Percentiles rank a stretch among this genome's conserved stretches.
Evolutionary conservation across 345 rosid species (phyloP).

Genomic region (Boechera divaricarpa): DNA sequence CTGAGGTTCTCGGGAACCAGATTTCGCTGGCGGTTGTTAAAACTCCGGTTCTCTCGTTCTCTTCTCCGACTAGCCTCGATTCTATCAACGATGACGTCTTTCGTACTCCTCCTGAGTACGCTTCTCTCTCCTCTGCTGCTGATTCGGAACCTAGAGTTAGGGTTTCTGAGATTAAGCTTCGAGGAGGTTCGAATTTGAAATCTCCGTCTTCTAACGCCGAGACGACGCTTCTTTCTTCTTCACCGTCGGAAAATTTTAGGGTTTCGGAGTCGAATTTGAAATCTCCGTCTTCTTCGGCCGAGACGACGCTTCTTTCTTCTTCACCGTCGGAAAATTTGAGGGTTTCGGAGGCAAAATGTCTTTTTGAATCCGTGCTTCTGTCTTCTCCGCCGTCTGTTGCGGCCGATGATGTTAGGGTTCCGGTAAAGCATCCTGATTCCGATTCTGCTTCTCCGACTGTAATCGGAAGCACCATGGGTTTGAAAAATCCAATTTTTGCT

Average conservation of each 20-base stretch:
- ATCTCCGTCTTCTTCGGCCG: conserved; percentile 11
- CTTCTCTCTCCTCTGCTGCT: conserved; percentile 34
- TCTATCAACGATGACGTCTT: conserved; percentile 37
- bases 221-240: background rate
- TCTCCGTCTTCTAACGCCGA: background rate
- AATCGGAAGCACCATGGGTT: background rate
- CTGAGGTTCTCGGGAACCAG: conserved; percentile 28
- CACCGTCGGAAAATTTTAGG: conserved; percentile 11
- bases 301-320: conserved; percentile 7
- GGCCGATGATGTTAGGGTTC: background rate
- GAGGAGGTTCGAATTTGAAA: background rate
- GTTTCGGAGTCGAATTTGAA: conserved; percentile 14
- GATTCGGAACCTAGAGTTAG: conserved; percentile 24
- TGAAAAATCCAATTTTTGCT: background rate
- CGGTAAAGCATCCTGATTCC: background rate
- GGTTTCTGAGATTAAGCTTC: conserved; percentile 4
- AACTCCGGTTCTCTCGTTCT: conserved; percentile 26
- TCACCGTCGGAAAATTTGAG: background rate
- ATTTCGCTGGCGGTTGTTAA: background rate
- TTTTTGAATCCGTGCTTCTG: background rate
- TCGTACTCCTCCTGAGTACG: conserved; percentile 43
- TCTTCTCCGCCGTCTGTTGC: conserved; percentile 16
- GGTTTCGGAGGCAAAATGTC: background rate
- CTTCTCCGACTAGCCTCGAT: conserved; percentile 31
- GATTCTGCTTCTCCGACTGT: background rate